These are phyloP conservation scores for Tolypocladium cylindrosporum DNA, from an alignment of 2,329 filamentous ascomycete species.

Conservation along the genomic window DNA sequence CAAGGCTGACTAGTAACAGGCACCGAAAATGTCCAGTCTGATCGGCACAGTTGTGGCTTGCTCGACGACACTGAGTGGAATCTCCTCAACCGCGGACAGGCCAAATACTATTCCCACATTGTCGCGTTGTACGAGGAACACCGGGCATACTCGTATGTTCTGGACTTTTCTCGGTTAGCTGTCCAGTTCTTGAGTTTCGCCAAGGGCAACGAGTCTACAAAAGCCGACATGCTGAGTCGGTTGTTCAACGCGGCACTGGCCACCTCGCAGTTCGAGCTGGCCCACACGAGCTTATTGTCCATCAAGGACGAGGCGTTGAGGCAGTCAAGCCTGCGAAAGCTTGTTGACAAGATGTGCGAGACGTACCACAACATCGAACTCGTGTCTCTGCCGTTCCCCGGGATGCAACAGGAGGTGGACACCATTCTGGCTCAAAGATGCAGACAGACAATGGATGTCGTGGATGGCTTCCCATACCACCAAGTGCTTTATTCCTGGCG, in stretches of 20 bases:
- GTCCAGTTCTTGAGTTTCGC: slow-evolving; percentile 46
- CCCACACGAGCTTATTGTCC: slow-evolving; percentile 67
- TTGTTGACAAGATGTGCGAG: slow-evolving; percentile 62
- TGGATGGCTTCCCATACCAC: slow-evolving; percentile 66
- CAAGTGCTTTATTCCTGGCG: slow-evolving; percentile 89
- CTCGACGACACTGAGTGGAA: slow-evolving; percentile 68
- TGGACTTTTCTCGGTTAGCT: slow-evolving; percentile 71
- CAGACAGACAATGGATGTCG: slow-evolving; percentile 56
- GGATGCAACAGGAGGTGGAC: slow-evolving; percentile 70
- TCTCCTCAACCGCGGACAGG: slow-evolving; percentile 59
- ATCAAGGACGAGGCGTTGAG: slow-evolving; percentile 66
- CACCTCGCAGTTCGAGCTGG: slow-evolving; percentile 70
- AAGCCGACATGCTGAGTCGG: slow-evolving; percentile 67
- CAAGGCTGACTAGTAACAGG: slow-evolving; percentile 20
- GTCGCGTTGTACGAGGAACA: slow-evolving; percentile 70
- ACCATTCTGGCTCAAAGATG: slow-evolving; percentile 65
- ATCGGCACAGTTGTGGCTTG: slow-evolving; percentile 52
- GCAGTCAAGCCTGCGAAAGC: slow-evolving; percentile 57
- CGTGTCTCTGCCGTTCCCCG: slow-evolving; percentile 67
- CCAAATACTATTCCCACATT: slow-evolving; percentile 81
- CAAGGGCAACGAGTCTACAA: slow-evolving; percentile 28
- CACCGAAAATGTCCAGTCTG: slow-evolving; percentile 32
- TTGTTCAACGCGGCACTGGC: slow-evolving; percentile 76
- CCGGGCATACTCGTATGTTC: slow-evolving; percentile 68
- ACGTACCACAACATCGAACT: slow-evolving; percentile 57